These are phyloP conservation scores for Hysterangium stoloniferum DNA, from an alignment of 768 basidiomycete species.

Conservation along the genomic window DNA sequence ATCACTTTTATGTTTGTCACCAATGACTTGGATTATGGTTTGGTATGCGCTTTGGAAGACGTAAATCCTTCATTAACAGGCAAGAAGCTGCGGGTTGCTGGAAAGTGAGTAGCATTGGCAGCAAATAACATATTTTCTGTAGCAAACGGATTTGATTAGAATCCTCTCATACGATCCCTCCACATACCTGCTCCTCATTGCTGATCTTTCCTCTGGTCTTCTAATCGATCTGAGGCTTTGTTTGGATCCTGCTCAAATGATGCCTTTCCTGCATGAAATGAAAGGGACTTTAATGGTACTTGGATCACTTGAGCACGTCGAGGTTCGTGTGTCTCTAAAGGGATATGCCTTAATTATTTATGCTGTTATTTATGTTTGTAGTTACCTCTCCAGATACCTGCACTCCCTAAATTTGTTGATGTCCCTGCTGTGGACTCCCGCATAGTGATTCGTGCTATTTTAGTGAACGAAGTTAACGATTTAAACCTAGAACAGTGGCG, in stretches of 20 bases:
- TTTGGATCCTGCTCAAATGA: slow-evolving; percentile 7
- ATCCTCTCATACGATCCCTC: slow-evolving; percentile 6
- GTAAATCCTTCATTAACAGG: not conserved
- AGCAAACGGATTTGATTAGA: not conserved
- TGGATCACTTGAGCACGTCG: not conserved
- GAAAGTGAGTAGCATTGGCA: slow-evolving; percentile 7
- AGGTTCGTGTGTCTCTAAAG: not conserved
- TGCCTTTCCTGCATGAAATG: slow-evolving; percentile 4
- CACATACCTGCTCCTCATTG: slow-evolving; percentile 8
- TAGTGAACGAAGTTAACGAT: not conserved
- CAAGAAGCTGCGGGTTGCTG: slow-evolving; percentile 5
- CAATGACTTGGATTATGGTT: slow-evolving; percentile 2
- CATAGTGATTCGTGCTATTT: slow-evolving; percentile 5
- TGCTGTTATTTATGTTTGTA: not conserved
- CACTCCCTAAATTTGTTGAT: slow-evolving; percentile 8
- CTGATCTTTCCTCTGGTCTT: slow-evolving; percentile 3
- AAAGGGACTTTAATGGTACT: slow-evolving; percentile 10
- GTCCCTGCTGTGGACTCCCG: slow-evolving; percentile 5
- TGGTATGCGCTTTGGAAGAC: slow-evolving; percentile 3
- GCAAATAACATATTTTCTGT: not conserved
- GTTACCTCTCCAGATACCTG: slow-evolving; percentile 6
- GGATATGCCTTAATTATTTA: not conserved
- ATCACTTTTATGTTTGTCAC: not conserved
- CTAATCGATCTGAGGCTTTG: slow-evolving; percentile 9
- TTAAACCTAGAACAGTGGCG: slow-evolving; percentile 4